Base-by-base conservation (phyloP, 371 early-diverging fungal species). In the Zopfochytrium polystomum region DNA sequence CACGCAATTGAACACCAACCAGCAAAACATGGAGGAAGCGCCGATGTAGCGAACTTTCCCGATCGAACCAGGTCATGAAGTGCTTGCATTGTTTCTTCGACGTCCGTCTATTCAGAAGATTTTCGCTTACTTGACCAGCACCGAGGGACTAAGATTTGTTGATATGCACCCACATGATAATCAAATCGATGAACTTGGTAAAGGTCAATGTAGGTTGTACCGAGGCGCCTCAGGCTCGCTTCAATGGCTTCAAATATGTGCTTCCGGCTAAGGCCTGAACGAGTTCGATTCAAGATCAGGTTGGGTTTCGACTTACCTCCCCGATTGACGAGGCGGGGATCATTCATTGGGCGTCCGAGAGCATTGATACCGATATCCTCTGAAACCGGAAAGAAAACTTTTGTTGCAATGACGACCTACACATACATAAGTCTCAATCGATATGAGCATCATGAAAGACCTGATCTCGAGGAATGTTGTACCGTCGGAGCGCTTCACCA, bases 301-400 rank as follows among this genome's bases (percentile, higher is more conserved):
- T 20, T 48, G 18, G 11, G 15, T 11, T 18, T 7, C 18, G 15
- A 30, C 33, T 52, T 15, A 57, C 57, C 57, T 15, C 47, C 44
- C 29, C 57, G 44, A 49, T 67, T 62, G 26, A 62, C 75, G 22
- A 75, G 42, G 27, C 75, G 73, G 6, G 77, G 76, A 15, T 74
- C 43, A 60, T 71, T 42, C 34, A 73, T 35, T 46, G 67, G 55
- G n/a, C 76, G 70, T 53, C 77, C 73, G 33, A 87, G 78, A 25
- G 85, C 76, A 60, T 84, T 84, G 46, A 88, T 70, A 59, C 87
- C 86, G 26, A 87, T 69, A 57, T 87, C 85, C 20, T 84, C 82
- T 18, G 73, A 38, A 29, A 67, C 74, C 47, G 38, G 48, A 71
- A 65, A 68, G 67, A 59, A 70, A 23, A 65, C 63, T 58, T 79